Evolutionary conservation across 2,329 filamentous ascomycete species (phyloP), one percentile per base, ranked within the genome.

Genomic region (Aspergillus udagawae): DNA sequence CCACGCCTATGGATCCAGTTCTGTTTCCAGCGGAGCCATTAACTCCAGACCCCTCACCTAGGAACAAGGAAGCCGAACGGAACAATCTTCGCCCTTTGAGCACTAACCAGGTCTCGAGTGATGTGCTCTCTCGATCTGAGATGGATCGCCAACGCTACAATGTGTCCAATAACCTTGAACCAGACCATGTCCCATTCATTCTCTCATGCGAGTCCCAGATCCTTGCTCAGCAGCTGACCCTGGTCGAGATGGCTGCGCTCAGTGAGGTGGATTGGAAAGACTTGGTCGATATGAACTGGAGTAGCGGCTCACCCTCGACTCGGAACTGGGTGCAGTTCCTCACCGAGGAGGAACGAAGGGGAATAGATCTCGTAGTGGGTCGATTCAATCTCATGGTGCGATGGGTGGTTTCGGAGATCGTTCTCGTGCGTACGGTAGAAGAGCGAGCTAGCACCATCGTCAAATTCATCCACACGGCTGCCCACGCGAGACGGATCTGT

Each of bases 191-290:
- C 23, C 84, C 85, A 0, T 88, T 87, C 64, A 74, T 87, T 28
- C 75, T 88, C n/a, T 82, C 83, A 0, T 86, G 83, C 57, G 83
- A 85, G 64, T 85, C 85, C 2, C 79, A 83, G 57, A 68, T 80
- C 4, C 76, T 88, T 53, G 84, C 85, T 2, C 80, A 87, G 65
- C 85, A 88, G 65, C 79, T 88, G 57, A 87, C 84, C 1, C 75
- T 88, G 58, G 80, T 88, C 47, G 85, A 88, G 65, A 85, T 86
- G 70, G 85, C 86, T 53, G 85, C 85, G 1, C 70, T 88, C 27
- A 84, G 84, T 58, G 85, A 87, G 63, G 81, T 88, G 54, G 84
- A 87, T 64, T 88, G 85, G 85, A 83, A 82, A 63, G 85, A 87
- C 61, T 73, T 88, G 29, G 83, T 88, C 52, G 82, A 86, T 52